These are phyloP conservation scores for Chlamydomonas reinhardtii DNA, from an alignment of 163 green algal genomes.

Conservation along the genomic window DNA sequence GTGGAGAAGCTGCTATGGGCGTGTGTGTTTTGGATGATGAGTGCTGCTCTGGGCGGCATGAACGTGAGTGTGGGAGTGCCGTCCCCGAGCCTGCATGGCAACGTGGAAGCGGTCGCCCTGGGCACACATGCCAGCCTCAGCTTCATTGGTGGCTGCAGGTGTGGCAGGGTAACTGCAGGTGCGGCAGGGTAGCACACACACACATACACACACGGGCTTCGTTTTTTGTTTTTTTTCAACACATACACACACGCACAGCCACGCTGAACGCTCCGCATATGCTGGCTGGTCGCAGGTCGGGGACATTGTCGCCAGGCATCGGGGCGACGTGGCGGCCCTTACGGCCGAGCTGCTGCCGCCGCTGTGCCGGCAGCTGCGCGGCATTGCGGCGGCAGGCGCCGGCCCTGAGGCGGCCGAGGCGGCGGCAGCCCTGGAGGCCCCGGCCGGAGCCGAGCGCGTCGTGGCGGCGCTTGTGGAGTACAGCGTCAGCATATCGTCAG, in stretches of 20 bases:
- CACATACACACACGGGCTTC: too few species aligned
- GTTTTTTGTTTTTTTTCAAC: too few species aligned
- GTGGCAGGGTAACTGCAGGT: too few species aligned
- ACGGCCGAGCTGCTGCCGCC: constrained; percentile 31
- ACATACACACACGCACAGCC: too few species aligned
- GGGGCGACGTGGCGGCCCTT: constrained; percentile 5
- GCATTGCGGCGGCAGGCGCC: background rate
- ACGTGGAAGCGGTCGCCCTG: too few species aligned
- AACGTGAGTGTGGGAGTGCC: constrained; percentile 5
- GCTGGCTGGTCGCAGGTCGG: constrained; percentile 10
- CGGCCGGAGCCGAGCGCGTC: background rate
- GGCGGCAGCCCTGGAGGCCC: background rate
- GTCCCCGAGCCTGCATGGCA: too few species aligned
- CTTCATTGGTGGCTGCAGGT: too few species aligned
- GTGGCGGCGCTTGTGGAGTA: constrained; percentile 4
- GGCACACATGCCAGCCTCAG: too few species aligned
- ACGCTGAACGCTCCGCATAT: background rate
- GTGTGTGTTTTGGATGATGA: constrained; percentile 47
- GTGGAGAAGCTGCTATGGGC: constrained; percentile 48
- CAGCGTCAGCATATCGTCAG: background rate
- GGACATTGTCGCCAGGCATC: background rate
- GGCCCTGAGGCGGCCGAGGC: background rate
- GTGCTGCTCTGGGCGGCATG: constrained; percentile 24
- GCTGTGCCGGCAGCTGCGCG: background rate
- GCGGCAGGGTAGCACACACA: too few species aligned